Conservation (phyloP, 768 basidiomycete genomes). For the Auricularia auricula-judae region DNA sequence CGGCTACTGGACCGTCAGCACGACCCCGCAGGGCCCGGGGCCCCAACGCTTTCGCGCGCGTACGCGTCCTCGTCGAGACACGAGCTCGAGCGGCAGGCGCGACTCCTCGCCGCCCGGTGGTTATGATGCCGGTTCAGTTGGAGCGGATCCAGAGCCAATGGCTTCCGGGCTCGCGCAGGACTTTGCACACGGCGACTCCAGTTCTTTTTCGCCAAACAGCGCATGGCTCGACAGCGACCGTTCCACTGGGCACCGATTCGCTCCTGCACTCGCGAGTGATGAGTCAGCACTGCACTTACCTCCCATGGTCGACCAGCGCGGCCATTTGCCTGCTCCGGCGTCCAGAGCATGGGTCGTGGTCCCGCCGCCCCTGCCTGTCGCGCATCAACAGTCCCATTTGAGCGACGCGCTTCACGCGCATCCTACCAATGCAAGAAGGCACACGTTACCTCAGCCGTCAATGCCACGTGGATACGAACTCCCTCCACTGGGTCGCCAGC, state of each 20-base stretch:
- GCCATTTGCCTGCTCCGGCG: not conserved
- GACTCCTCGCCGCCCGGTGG: not conserved
- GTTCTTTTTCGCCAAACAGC: not conserved
- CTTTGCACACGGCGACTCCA: not conserved
- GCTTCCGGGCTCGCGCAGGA: not conserved
- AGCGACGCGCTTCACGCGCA: not conserved
- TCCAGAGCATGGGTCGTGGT: not conserved
- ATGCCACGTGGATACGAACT: not conserved
- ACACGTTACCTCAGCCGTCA: not conserved
- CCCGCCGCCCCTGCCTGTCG: not conserved
- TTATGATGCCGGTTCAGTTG: not conserved
- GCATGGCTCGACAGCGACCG: not conserved
- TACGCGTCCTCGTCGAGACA: not conserved
- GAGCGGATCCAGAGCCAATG: not conserved
- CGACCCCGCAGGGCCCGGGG: not conserved
- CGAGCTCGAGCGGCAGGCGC: not conserved
- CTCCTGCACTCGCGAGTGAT: not conserved
- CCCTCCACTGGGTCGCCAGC: not conserved
- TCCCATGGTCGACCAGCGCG: not conserved
- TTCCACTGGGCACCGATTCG: not conserved
- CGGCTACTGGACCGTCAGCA: slow-evolving; percentile 19
- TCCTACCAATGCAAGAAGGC: not conserved
- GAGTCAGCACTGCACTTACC: not conserved
- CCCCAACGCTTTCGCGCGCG: not conserved
- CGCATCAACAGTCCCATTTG: not conserved